Evolutionary conservation across 176 grass and related monocot genomes (phyloP).

Genomic region (Miscanthus lutarioriparius): DNA sequence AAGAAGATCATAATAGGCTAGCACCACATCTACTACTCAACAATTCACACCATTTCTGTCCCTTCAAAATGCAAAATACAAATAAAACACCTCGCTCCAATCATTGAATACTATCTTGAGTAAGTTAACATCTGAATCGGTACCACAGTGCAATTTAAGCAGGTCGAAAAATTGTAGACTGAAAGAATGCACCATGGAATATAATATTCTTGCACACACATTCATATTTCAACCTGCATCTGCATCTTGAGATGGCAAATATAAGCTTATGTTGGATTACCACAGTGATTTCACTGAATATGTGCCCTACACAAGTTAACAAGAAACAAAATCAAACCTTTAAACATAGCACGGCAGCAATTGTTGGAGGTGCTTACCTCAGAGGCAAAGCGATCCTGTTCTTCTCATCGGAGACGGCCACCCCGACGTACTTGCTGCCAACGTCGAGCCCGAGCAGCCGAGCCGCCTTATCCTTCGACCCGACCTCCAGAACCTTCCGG

Average conservation of each 20-base stretch:
- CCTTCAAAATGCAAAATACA: background rate
- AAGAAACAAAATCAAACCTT: background rate
- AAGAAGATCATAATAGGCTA: background rate
- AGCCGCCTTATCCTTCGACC: slow-evolving; percentile 22
- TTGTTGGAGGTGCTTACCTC: slow-evolving; percentile 44
- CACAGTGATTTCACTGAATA: background rate
- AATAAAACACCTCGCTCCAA: background rate
- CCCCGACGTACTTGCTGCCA: slow-evolving; percentile 76
- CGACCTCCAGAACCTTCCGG: slow-evolving; percentile 52
- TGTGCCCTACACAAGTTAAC: background rate
- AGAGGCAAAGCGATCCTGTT: slow-evolving; percentile 70
- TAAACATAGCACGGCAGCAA: background rate
- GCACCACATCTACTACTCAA: background rate
- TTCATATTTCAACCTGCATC: background rate
- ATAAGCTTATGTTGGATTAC: background rate
- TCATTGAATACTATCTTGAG: background rate
- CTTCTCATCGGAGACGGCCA: slow-evolving; percentile 67
- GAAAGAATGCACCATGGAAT: background rate
- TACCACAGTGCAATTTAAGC: background rate
- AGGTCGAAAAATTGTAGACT: background rate
- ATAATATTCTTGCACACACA: slow-evolving; percentile 1
- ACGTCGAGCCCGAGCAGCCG: slow-evolving; percentile 86
- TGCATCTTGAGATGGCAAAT: background rate
- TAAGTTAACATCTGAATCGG: background rate
- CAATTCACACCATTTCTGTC: background rate